Conservation (phyloP, 768 basidiomycete genomes). For the Mycena galopus region DNA sequence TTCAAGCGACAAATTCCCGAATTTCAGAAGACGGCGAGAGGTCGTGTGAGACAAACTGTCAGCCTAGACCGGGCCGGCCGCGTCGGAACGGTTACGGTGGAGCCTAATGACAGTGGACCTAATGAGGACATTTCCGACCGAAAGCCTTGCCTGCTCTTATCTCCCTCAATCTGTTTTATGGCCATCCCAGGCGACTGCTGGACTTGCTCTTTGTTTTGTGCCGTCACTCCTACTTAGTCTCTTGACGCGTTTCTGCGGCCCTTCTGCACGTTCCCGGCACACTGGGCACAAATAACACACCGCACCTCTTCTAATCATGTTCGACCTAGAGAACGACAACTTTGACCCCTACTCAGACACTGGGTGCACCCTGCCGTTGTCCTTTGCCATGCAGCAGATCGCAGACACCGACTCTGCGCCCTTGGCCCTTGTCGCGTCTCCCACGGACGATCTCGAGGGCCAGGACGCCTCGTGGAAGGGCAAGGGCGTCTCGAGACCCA, state of each 20-base stretch:
- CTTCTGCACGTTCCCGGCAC: neutral
- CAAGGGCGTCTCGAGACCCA: conserved; percentile 66
- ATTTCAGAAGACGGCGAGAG: too few relatives aligned
- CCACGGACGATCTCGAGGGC: conserved; percentile 29
- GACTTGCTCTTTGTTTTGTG: conserved; percentile 10
- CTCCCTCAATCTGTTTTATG: conserved; percentile 26
- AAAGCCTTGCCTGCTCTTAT: conserved; percentile 10
- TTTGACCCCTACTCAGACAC: conserved; percentile 35
- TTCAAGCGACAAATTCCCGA: too few relatives aligned
- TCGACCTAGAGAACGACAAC: conserved; percentile 34
- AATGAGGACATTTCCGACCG: neutral
- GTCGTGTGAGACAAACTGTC: too few relatives aligned
- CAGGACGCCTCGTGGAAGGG: conserved; percentile 58
- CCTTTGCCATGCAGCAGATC: conserved; percentile 28
- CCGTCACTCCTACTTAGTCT: conserved; percentile 9
- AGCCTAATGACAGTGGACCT: too few relatives aligned
- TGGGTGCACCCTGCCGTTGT: neutral
- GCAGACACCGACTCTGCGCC: conserved; percentile 12
- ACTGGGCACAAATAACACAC: conserved; percentile 1
- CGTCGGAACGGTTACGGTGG: too few relatives aligned
- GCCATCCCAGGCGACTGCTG: neutral
- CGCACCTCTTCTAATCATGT: conserved; percentile 22
- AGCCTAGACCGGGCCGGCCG: too few relatives aligned
- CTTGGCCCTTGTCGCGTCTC: conserved; percentile 20
- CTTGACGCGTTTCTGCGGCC: neutral